Base-by-base conservation (phyloP, 345 rosid genomes). In the Schrenkiella parvula region DNA sequence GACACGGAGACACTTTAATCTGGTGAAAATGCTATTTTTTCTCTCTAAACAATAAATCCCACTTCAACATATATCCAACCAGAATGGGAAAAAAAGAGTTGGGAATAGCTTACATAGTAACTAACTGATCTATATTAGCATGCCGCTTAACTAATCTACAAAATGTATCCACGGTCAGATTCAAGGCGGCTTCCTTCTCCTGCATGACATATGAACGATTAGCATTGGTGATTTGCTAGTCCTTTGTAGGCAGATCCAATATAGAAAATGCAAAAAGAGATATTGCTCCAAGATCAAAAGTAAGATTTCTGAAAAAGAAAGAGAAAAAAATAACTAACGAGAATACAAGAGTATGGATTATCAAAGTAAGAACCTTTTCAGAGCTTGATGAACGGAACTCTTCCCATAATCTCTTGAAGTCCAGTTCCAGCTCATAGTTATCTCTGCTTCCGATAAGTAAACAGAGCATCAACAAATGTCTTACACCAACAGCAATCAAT, bases 141-240 rank as follows among this genome's bases (percentile, higher is more conserved):
- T 88, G 88, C 79, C 86, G 93, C 89, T 90, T 95, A 82, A 88
- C 93, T 90, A 95, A 84, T 95, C 93, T 95, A 90, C 99, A 95
- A 81, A 95, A 95, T 34, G 82, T 83, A 84, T 92, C 98, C 73
- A 95, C 84, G 51, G 96, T 86, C 53, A 81, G 74, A 82, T 87
- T 95, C 84, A 95, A 85, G 89, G 97, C 91, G 85, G 83, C 83
- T 87, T 95, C 99, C 86, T 95, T 95, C 87, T 95, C 99, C 99
- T 95, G 95, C 86, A 84, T 41, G 50, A 56, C 72, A 75, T 78
- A 71, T 41, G 38, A 57, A 80, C 73, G 19, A 76, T 68, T 67
- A 62, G 59, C 79, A 62, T 34, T 54, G 57, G 43, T 52, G 34
- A 51, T 67, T 31, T 52, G 31, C 52, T 39, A 51, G 55, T 56